Conservation (phyloP, 129 eudicot species). For the Flaveria ramosissima region DNA sequence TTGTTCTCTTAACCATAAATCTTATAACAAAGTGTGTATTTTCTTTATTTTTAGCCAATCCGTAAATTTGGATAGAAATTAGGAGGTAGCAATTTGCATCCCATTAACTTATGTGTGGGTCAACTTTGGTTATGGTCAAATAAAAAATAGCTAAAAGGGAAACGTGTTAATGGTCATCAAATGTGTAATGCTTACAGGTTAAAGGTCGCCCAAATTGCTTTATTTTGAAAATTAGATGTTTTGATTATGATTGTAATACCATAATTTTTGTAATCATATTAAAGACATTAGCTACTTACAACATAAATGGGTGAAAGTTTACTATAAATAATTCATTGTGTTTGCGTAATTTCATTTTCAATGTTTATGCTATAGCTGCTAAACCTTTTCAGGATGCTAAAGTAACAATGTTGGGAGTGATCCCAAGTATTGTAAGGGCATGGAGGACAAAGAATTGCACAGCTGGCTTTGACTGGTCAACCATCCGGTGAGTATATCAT, state of each 20-base stretch:
- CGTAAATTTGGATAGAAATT: background rate
- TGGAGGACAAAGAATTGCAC: conserved; percentile 77
- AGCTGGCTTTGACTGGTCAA: conserved; percentile 87
- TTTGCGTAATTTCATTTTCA: background rate
- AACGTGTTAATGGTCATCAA: too few relatives aligned
- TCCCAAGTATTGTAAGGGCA: conserved; percentile 90
- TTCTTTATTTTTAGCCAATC: conserved; percentile 8
- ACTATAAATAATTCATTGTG: background rate
- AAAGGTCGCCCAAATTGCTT: background rate
- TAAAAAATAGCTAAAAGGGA: background rate
- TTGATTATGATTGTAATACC: background rate
- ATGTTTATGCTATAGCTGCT: conserved; percentile 9
- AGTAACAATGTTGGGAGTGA: conserved; percentile 89
- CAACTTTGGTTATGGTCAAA: background rate
- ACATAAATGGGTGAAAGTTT: background rate
- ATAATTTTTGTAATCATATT: background rate
- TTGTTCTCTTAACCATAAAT: too few relatives aligned
- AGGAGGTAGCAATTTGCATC: background rate
- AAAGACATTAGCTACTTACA: background rate
- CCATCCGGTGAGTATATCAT: conserved; percentile 67
- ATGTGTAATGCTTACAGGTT: too few relatives aligned
- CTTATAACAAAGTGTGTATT: background rate
- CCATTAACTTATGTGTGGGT: background rate
- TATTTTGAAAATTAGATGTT: background rate
- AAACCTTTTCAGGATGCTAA: conserved; percentile 74